phyloP scores from a whole-genome alignment of 805 yeast species.

The Candida silvicultrix region DNA sequence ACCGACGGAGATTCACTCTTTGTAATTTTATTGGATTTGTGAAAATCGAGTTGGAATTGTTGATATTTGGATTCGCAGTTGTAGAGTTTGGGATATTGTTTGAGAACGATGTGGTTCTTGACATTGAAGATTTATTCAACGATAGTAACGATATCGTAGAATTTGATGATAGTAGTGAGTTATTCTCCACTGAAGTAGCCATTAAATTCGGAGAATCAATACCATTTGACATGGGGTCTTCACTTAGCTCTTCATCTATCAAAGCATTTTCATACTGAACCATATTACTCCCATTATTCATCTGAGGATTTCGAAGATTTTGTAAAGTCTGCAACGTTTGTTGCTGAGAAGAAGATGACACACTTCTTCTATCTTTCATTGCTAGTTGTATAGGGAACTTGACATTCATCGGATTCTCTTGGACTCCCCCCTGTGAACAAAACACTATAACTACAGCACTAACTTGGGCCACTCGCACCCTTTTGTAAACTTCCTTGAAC shows the following conservation, averaged over 20 bases:
- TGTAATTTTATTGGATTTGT: background rate
- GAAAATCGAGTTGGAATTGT: background rate
- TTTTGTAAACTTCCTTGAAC: too few relatives aligned
- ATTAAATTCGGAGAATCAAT: constrained; percentile 16
- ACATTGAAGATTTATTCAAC: constrained; percentile 7
- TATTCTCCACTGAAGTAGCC: constrained; percentile 17
- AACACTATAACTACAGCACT: too few relatives aligned
- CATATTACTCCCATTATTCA: background rate
- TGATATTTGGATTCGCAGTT: too few relatives aligned
- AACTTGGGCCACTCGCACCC: too few relatives aligned
- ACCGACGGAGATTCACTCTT: background rate
- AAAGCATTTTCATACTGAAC: background rate
- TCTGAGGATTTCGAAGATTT: background rate
- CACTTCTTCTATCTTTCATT: background rate
- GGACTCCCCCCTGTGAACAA: too few relatives aligned
- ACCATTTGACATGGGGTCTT: constrained; percentile 17
- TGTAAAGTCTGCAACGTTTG: background rate
- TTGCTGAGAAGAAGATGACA: background rate
- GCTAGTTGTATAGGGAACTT: background rate
- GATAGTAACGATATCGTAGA: constrained; percentile 20
- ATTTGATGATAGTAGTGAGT: constrained; percentile 11
- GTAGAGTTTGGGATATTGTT: background rate
- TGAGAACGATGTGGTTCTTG: background rate
- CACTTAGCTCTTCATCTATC: constrained; percentile 1
- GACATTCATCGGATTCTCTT: background rate